Evolutionary conservation across 768 basidiomycete species (phyloP).

Genomic region (Termitomyces sp.): DNA sequence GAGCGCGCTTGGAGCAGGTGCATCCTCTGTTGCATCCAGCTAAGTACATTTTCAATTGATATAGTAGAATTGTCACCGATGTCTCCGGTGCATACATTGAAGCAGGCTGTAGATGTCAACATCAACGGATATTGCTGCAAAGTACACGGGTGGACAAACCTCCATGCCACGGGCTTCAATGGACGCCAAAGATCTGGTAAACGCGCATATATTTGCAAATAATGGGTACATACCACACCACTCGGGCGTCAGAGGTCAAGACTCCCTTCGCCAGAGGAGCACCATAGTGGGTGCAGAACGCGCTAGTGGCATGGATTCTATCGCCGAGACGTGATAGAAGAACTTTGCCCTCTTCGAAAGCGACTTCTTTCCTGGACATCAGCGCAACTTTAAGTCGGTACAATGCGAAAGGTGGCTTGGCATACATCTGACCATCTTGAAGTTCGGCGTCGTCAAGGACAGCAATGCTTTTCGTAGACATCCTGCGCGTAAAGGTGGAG

Average conservation of each 20-base stretch:
- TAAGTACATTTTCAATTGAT: neutral
- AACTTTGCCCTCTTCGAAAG: conserved; percentile 74
- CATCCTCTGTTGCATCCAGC: conserved; percentile 58
- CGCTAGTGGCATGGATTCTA: conserved; percentile 72
- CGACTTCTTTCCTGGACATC: conserved; percentile 69
- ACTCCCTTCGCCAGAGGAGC: conserved; percentile 84
- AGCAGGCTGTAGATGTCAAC: conserved; percentile 56
- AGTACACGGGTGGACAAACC: conserved; percentile 32
- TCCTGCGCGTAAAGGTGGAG: conserved; percentile 20
- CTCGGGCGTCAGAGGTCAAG: conserved; percentile 68
- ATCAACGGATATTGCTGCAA: neutral
- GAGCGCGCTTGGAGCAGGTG: conserved; percentile 76
- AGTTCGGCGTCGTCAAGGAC: conserved; percentile 56
- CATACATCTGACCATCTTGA: conserved; percentile 62
- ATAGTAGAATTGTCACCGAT: conserved; percentile 46
- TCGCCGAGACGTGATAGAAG: conserved; percentile 72
- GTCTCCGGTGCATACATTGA: conserved; percentile 80
- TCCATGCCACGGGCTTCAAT: conserved; percentile 78
- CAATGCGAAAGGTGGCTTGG: neutral
- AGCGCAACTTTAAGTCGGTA: neutral
- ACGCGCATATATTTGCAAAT: neutral
- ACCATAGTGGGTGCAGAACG: conserved; percentile 90
- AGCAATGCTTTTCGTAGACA: conserved; percentile 47
- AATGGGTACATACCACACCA: conserved; percentile 58
- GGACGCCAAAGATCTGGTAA: neutral